phyloP scores from a whole-genome alignment of 257 asterid species.

The Penstemon barbatus region DNA sequence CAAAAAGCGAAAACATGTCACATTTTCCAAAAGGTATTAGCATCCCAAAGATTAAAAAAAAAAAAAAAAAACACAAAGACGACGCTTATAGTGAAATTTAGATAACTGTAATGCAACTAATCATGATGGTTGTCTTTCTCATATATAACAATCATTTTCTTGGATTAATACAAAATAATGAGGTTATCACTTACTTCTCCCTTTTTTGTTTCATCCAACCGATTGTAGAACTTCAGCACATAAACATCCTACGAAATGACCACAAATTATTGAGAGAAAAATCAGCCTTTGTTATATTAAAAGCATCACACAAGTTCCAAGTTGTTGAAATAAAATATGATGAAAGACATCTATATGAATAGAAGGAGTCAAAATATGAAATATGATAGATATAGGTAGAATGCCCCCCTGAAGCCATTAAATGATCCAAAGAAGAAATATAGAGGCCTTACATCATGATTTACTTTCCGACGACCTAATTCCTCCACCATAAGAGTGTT shows the following conservation, averaged over 20 bases:
- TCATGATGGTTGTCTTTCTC: background rate
- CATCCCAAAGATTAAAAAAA: slow-evolving; percentile 9
- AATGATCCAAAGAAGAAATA: slow-evolving; percentile 9
- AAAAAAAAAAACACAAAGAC: background rate
- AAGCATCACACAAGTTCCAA: slow-evolving; percentile 16
- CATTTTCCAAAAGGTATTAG: slow-evolving; percentile 10
- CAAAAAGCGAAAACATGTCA: slow-evolving; percentile 5
- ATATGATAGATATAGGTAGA: slow-evolving; percentile 7
- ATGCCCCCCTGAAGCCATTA: slow-evolving; percentile 23
- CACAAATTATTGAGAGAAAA: slow-evolving; percentile 19
- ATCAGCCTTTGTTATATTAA: background rate
- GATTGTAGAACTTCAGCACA: slow-evolving; percentile 82
- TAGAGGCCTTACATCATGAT: slow-evolving; percentile 61
- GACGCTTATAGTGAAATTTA: no score
- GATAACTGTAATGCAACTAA: background rate
- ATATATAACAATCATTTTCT: background rate
- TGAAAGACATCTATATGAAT: background rate
- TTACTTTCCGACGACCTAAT: slow-evolving; percentile 77
- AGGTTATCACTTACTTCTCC: slow-evolving; percentile 80
- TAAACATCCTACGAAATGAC: slow-evolving; percentile 63
- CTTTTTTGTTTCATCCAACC: slow-evolving; percentile 85
- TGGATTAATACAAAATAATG: slow-evolving; percentile 8
- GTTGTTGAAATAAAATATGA: slow-evolving; percentile 9
- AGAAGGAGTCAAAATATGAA: slow-evolving; percentile 20
- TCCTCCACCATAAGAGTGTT: slow-evolving; percentile 93